Evolutionary conservation across 2,329 filamentous ascomycete genomes (phyloP).

Genomic region (Lasiodiplodia citricola): DNA sequence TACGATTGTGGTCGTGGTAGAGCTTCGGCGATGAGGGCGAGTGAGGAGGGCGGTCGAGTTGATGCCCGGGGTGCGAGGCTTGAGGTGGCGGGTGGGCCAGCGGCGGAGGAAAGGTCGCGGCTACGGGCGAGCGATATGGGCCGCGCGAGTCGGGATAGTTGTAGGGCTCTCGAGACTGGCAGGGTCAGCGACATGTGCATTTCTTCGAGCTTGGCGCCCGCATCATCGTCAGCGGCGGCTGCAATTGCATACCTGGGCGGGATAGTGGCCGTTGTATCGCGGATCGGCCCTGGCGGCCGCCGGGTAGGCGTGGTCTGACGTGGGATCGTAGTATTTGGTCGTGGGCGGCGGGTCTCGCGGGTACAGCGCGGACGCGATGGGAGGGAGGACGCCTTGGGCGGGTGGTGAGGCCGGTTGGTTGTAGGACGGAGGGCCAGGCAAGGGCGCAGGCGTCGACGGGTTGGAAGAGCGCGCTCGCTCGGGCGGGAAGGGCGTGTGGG

Average conservation of each 20-base stretch:
- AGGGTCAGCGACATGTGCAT: slow-evolving; percentile 23
- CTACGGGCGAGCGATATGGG: slow-evolving; percentile 45
- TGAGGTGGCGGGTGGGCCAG: slow-evolving; percentile 46
- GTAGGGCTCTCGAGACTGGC: slow-evolving; percentile 43
- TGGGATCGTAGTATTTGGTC: slow-evolving; percentile 57
- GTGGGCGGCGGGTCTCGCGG: slow-evolving; percentile 47
- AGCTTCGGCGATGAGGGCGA: slow-evolving; percentile 45
- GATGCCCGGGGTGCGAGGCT: slow-evolving; percentile 38
- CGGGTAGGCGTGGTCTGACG: slow-evolving; percentile 50
- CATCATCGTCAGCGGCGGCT: slow-evolving; percentile 4
- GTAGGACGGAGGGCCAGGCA: slow-evolving; percentile 36
- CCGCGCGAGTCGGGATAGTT: slow-evolving; percentile 40
- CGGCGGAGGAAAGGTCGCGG: slow-evolving; percentile 40
- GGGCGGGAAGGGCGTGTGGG: slow-evolving; percentile 41
- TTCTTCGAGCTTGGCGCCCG: slow-evolving; percentile 24
- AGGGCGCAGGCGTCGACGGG: slow-evolving; percentile 41
- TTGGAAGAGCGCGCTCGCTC: slow-evolving; percentile 42
- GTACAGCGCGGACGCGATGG: slow-evolving; percentile 47
- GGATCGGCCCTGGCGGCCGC: slow-evolving; percentile 37
- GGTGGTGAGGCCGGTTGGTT: slow-evolving; percentile 44
- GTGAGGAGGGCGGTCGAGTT: slow-evolving; percentile 44
- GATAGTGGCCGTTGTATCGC: slow-evolving; percentile 42
- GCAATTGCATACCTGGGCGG: slow-evolving; percentile 37
- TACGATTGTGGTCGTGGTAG: slow-evolving; percentile 33
- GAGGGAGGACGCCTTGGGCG: slow-evolving; percentile 44